A percentile compares a stretch with the other conserved stretches of the same genome.
These are phyloP conservation scores for Tritrichomonas foetus DNA, from an alignment of 208 protist genomes.

Conservation along the genomic window DNA sequence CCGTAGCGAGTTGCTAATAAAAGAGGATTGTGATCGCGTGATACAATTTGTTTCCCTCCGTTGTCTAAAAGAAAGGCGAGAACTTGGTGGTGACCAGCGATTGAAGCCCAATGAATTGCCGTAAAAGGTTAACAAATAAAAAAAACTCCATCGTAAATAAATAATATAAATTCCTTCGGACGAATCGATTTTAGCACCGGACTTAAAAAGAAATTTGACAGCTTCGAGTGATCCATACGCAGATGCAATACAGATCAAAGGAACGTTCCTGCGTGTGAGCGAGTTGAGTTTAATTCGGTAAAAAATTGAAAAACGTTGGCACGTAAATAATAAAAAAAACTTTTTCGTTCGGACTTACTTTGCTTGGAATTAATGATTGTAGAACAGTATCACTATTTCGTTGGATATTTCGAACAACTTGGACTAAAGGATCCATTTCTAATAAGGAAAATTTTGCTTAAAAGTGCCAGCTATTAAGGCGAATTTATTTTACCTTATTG, in stretches of 20 bases:
- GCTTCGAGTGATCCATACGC: conserved; percentile 24
- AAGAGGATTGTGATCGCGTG: neutral
- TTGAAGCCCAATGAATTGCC: conserved; percentile 27
- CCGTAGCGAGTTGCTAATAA: neutral
- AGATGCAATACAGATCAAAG: neutral
- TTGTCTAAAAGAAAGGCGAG: neutral
- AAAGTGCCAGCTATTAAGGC: too few species aligned
- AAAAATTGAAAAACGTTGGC: too few species aligned
- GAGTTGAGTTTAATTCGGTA: neutral
- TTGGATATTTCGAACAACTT: neutral
- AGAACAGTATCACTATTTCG: neutral
- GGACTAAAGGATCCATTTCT: neutral
- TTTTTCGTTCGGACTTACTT: neutral
- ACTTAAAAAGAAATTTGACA: neutral
- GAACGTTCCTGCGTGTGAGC: neutral
- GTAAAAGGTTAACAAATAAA: neutral
- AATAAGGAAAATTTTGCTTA: too few species aligned
- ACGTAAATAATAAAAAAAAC: too few species aligned
- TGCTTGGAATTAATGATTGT: neutral
- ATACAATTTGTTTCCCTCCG: neutral
- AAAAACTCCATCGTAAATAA: neutral
- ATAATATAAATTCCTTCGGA: neutral
- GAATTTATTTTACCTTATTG: too few species aligned
- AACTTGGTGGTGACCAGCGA: neutral
- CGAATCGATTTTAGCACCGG: neutral